Evolutionary conservation across 2,329 filamentous ascomycete species (phyloP), one percentile per base, ranked within the genome.

Genomic region (Aureobasidium sp.): DNA sequence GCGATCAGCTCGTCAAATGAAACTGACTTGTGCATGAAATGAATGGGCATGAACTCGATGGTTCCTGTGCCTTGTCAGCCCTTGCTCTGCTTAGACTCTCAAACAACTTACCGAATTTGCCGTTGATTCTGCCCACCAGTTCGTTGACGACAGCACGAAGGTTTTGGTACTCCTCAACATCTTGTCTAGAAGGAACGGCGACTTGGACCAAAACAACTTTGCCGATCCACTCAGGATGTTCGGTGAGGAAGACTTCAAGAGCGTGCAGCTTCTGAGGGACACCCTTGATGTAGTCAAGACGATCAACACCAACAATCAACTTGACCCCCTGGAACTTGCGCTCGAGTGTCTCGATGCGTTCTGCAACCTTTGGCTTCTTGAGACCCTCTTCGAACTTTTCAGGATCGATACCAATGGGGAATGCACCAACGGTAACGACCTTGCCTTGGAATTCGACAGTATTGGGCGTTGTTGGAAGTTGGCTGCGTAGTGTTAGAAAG

Each of bases 161-260:
- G 66, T 97, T 96, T 69, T 97, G 91, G 67, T 98, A 97, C 67
- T 97, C 93, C 65, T 97, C 93, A 54, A 97, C 93, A 64, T 97
- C 93, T 66, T 95, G 88, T 58, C 93, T 81, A 56, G 88, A 95
- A 3, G 93, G 93, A 17, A 98, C 90, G 2, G 93, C 93, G 27
- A 97, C 91, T 69, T 97, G 93, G 1, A 97, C 89, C 14, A 98
- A 79, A 3, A 97, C 90, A 19, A 97, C 90, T 70, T 95, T 95
- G 61, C 93, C 93, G 57, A 97, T 91, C 90, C 90, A 96, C 69
- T 97, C 91, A 0, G 93, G 93, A 64, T 98, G 90, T 64, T 97
- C 91, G 0, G 90, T 95, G 27, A 98, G 76, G 74, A 98, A 97
- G 3, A 97, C 89, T 69, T 98, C 93, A 37, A 97, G 81, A 2